phyloP scores from a whole-genome alignment of 225 moss, liverwort and hornwort species.

The Takakia lepidozioides region DNA sequence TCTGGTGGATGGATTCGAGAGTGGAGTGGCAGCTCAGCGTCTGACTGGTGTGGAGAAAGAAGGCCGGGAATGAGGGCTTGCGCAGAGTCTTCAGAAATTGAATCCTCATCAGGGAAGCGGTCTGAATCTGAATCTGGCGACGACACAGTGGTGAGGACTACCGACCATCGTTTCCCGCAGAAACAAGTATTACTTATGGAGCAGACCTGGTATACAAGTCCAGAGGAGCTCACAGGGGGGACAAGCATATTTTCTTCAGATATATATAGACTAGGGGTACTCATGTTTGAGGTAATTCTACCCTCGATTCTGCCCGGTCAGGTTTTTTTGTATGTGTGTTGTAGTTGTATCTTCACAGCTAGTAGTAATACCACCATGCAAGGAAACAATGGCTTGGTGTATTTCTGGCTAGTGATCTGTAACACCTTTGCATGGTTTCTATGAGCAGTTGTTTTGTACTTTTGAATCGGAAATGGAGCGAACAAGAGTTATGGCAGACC shows the following conservation, averaged over 20 bases:
- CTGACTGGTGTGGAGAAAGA: conserved; percentile 31
- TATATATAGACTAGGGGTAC: conserved; percentile 79
- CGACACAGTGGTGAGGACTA: conserved; percentile 21
- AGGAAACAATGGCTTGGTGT: too few species aligned
- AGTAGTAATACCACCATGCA: too few species aligned
- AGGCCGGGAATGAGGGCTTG: conserved; percentile 20
- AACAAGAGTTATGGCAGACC: conserved; percentile 79
- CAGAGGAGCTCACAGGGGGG: conserved; percentile 66
- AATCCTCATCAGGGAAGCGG: conserved; percentile 33
- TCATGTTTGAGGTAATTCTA: conserved; percentile 92
- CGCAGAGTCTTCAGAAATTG: conserved; percentile 21
- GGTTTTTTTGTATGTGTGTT: conserved; percentile 1
- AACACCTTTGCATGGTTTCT: conserved; percentile 4
- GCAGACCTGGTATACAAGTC: conserved; percentile 89
- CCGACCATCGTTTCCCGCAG: conserved; percentile 72
- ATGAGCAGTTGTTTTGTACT: conserved; percentile 75
- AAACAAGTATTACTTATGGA: conserved; percentile 67
- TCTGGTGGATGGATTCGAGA: conserved; percentile 33
- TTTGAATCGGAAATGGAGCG: conserved; percentile 70
- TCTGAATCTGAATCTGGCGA: conserved; percentile 26
- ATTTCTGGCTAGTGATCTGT: too few species aligned
- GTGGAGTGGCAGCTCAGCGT: conserved; percentile 66
- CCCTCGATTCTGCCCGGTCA: neutral
- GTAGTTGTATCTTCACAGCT: too few species aligned
- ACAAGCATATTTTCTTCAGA: conserved; percentile 69